Percentiles rank a stretch among this genome's conserved stretches.
Evolutionary conservation across 305 asterid species (phyloP).

Genomic region (Plantago coronopus): DNA sequence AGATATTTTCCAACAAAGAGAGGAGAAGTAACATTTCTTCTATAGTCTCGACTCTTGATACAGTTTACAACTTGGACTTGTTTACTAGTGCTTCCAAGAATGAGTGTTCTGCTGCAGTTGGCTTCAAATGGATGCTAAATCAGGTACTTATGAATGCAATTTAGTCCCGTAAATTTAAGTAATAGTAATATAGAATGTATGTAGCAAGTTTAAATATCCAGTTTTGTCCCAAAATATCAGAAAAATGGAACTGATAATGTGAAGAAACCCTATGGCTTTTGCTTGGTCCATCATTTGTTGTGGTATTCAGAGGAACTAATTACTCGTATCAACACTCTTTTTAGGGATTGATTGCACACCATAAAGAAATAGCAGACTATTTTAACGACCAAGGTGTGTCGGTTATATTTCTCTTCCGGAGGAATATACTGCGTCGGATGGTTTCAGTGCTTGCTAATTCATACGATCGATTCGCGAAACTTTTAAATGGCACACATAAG

Average conservation of each 20-base stretch:
- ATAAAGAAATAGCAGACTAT: conserved; percentile 59
- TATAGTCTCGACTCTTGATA: conserved; percentile 54
- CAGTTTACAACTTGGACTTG: conserved; percentile 76
- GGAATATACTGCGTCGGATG: conserved; percentile 72
- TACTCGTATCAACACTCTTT: conserved; percentile 19
- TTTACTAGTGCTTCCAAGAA: conserved; percentile 86
- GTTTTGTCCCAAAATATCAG: neutral
- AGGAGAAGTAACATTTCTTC: conserved; percentile 66
- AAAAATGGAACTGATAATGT: neutral
- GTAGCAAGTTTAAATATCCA: neutral
- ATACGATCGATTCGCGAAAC: conserved; percentile 67
- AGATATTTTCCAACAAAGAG: conserved; percentile 63
- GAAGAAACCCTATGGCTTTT: neutral
- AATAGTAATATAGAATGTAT: neutral
- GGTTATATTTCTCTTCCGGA: conserved; percentile 73
- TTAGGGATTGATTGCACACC: conserved; percentile 78
- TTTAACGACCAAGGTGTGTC: conserved; percentile 70
- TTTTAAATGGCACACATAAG: conserved; percentile 82
- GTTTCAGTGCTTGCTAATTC: conserved; percentile 82
- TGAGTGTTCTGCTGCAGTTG: conserved; percentile 83
- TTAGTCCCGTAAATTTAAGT: neutral
- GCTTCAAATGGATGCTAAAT: conserved; percentile 97
- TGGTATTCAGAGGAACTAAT: neutral
- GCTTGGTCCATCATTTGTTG: neutral
- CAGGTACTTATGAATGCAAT: conserved; percentile 43